Base-by-base conservation (phyloP, 2,329 filamentous ascomycete species). In the Sporothrix dimorphospora region DNA sequence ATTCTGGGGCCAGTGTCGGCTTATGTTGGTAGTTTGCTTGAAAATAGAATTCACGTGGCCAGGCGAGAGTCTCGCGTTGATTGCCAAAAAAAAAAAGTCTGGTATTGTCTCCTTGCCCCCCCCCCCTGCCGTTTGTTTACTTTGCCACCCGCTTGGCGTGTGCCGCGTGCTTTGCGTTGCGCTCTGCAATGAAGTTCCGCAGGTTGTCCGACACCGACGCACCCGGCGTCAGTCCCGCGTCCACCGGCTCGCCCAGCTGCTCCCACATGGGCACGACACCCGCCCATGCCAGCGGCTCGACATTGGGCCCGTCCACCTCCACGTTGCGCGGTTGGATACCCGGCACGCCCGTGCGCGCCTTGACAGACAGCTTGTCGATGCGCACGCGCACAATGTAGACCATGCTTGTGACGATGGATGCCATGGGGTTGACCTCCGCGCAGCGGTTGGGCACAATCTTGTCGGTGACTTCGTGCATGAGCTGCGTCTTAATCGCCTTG, bases 221-320 rank as follows among this genome's bases (percentile, higher is more conserved):
- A 2, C 40, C 72, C n/a, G 74, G 72, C 53, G 73, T 75, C 65
- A 74, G 72, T 0, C 74, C 74, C 53, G 72, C 72, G 16, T 65
- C 72, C 11, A 75, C 53, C 24, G 73, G 73, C 63, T 71, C 72
- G 34, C 74, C 74, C 71, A 75, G 69, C 11, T 73, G 72, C 72
- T 75, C 73, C 73, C 73, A 75, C 74, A 75, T 47, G 30, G 74
- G 74, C 38, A 75, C 68, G 9, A 74, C 73, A 1, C 73, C 74
- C 5, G 74, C 74, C 74, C 73, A 74, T 11, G 72, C 72, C 27
- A 69, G 40, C 21, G 69, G 40, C 12, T 21, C 66, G 4, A 30
- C 30, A n/a, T 74, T 63, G 14, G 73, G 73, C 30, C 74, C 73
- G 72, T 74, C 74, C 9, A 49, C 69, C 9, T 61, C 73, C 2